Conservation (phyloP, 1,139 yeast species). For the Saccharomyces hybrid region DNA sequence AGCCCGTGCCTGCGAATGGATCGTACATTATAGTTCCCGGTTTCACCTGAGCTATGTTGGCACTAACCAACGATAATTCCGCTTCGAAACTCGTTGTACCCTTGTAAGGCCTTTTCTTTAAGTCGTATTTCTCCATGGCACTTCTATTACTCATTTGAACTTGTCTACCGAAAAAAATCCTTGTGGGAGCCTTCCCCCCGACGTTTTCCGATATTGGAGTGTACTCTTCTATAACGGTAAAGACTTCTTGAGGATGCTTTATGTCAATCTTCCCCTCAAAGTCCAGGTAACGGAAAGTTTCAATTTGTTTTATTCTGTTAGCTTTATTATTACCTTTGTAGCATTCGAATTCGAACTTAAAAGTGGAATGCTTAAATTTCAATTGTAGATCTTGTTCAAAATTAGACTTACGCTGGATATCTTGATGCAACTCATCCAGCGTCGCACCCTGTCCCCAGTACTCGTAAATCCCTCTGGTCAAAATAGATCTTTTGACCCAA, state of each 20-base stretch:
- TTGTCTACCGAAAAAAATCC: conserved; percentile 70
- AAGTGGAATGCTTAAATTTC: conserved; percentile 41
- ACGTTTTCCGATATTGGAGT: conserved; percentile 39
- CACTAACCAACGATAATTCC: conserved; percentile 70
- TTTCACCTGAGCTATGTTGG: conserved; percentile 74
- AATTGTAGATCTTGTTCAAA: conserved; percentile 15
- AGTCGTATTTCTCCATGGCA: conserved; percentile 68
- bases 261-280: conserved; percentile 72
- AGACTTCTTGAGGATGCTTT: conserved; percentile 70
- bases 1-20: conserved; percentile 96
- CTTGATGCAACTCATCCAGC: conserved; percentile 50
- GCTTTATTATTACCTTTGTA: conserved; percentile 56
- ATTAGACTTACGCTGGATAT: conserved; percentile 36
- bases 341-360: conserved; percentile 76
- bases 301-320: conserved; percentile 57
- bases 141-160: conserved; percentile 60
- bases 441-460: conserved; percentile 68
- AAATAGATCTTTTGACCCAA: conserved; percentile 58
- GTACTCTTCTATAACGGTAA: conserved; percentile 71
- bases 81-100: conserved; percentile 98
- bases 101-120: conserved; percentile 75
- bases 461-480: conserved; percentile 74
- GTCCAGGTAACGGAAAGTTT: conserved; percentile 60
- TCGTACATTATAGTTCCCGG: conserved; percentile 70
- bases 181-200: conserved; percentile 47